These are phyloP conservation scores for Debaryomyces coudertii DNA, from an alignment of 1,139 yeast species.

Conservation along the genomic window DNA sequence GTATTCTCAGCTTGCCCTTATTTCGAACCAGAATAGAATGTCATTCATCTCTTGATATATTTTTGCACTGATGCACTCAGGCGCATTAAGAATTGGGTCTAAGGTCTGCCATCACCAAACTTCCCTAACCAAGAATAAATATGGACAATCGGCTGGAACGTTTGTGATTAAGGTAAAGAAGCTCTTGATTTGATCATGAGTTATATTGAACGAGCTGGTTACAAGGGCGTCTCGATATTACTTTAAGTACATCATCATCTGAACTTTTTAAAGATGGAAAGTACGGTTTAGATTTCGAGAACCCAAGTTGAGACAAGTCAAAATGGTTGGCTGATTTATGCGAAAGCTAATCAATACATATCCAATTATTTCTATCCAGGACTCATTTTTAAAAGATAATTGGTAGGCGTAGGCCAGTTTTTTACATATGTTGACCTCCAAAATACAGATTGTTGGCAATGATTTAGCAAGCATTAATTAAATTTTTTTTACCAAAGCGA, in stretches of 20 bases:
- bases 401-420: constrained; percentile 91
- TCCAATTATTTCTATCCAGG: constrained; percentile 93
- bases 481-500: constrained; percentile 80
- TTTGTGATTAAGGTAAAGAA: no score
- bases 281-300: constrained; percentile 93
- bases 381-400: constrained; percentile 95
- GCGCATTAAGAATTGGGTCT: constrained; percentile 84
- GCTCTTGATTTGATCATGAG: constrained; percentile 84
- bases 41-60: no score
- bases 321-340: constrained; percentile 76
- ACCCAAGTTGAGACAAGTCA: constrained; percentile 78
- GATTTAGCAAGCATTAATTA: constrained; percentile 96
- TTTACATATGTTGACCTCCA: constrained; percentile 62
- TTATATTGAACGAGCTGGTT: constrained; percentile 84
- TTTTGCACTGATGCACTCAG: no score
- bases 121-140: constrained; percentile 78
- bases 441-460: constrained; percentile 84
- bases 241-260: constrained; percentile 87
- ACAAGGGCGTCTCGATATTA: constrained; percentile 82
- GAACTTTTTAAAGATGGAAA: constrained; percentile 90
- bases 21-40: no score
- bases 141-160: no score
- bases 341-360: constrained; percentile 70
- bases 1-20: no score
- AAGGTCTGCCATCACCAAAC: constrained; percentile 91